Evolutionary conservation across 2,329 filamentous ascomycete genomes (phyloP).

Genomic region (Magnaporthiopsis rhizophila): DNA sequence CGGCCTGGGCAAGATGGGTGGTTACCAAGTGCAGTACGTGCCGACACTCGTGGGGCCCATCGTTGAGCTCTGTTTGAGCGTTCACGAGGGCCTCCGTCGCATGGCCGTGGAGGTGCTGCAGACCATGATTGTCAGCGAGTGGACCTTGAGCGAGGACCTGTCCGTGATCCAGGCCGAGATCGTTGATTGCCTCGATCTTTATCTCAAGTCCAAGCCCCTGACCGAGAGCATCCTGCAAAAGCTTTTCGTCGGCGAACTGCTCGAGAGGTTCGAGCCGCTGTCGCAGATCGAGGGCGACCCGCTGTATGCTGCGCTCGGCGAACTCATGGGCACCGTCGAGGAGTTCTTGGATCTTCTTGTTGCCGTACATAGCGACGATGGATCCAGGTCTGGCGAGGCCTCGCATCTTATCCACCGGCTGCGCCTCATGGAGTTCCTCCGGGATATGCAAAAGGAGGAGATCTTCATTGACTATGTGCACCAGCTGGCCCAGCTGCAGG

Average conservation of each 20-base stretch:
- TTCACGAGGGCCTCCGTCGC: constrained; percentile 81
- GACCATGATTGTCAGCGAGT: constrained; percentile 98
- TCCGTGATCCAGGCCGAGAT: constrained; percentile 90
- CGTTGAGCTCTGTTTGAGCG: constrained; percentile 87
- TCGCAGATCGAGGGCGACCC: constrained; percentile 51
- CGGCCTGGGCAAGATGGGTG: constrained; percentile 76
- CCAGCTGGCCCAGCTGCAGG: constrained; percentile 74
- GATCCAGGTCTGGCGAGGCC: constrained; percentile 54
- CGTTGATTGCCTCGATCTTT: constrained; percentile 82
- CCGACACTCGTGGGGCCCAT: constrained; percentile 85
- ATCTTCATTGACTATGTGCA: constrained; percentile 96
- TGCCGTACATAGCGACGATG: constrained; percentile 74
- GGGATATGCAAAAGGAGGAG: constrained; percentile 94
- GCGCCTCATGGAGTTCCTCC: constrained; percentile 89
- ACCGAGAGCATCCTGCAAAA: constrained; percentile 89
- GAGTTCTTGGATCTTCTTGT: constrained; percentile 87
- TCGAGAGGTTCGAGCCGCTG: constrained; percentile 70
- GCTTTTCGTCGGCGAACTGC: constrained; percentile 78
- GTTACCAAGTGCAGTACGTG: constrained; percentile 97
- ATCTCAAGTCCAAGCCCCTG: constrained; percentile 83
- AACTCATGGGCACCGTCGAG: constrained; percentile 76
- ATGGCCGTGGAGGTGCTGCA: constrained; percentile 91
- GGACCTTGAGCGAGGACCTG: constrained; percentile 89
- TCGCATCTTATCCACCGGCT: constrained; percentile 82
- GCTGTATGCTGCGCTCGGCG: constrained; percentile 66